Base-by-base conservation (phyloP, 75 land plant species). In the Cupressus sempervirens region DNA sequence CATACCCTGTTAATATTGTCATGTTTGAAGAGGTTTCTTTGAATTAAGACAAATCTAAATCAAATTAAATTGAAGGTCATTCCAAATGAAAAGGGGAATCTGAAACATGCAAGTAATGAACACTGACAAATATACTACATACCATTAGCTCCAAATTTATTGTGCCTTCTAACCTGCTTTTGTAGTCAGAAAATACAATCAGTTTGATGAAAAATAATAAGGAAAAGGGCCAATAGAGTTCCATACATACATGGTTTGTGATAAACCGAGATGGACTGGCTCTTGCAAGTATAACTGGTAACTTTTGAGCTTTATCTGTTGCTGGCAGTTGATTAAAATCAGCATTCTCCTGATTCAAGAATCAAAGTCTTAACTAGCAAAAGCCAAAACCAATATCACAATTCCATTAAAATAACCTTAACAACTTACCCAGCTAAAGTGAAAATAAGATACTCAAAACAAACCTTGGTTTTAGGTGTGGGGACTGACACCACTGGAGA, bases 231-330 rank as follows among this genome's bases (percentile, higher is more conserved):
- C 10, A n/a, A 45, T 54, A 35, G n/a, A 83, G 26, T 26, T 29
- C 7, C 23, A 72, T 23, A 62, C 70, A 52, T 45, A 89, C 94
- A 87, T 91, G 90, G 38, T 94, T 92, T 85, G 90, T 53, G 85
- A 93, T 84, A 83, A 88, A 56, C 81, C 93, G 93, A 86, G 94
- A 91, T 58, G 88, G 90, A 87, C 84, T 91, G 46, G 90, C 86
- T 81, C 94, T 92, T 43, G 95, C 89, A 90, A 96, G 88, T 87
- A 96, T 84, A 85, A 93, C 92, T 23, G 96, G 93, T 85, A 96
- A 87, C 87, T 96, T 92, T 20, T 50, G 56, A 76, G 65, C 72
- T 86, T 87, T 93, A 45, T 94, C 96, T 48, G 87, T 85, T 58
- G 65, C 77, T 84, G 86, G 86, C 45, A 85, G 48, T 72, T 86